phyloP scores from a whole-genome alignment of 2,329 filamentous ascomycete species.

The Paramyrothecium sp. region DNA sequence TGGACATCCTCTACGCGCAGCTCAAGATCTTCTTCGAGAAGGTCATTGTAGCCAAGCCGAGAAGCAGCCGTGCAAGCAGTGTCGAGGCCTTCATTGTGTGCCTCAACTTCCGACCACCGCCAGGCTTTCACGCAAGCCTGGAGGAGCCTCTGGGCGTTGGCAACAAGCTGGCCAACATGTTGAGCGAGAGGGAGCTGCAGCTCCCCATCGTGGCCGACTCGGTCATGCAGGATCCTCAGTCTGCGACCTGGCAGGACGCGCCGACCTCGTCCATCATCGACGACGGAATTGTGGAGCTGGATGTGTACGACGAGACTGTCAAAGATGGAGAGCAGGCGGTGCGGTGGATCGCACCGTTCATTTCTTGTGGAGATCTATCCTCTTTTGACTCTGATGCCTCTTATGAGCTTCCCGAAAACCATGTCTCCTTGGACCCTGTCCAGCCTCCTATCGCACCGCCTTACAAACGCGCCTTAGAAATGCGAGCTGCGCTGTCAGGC shows the following conservation, averaged over 20 bases:
- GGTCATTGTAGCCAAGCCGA: constrained; percentile 89
- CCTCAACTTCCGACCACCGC: constrained; percentile 79
- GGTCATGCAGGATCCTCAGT: constrained; percentile 43
- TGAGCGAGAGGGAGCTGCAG: constrained; percentile 37
- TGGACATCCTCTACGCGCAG: constrained; percentile 94
- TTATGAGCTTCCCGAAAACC: constrained; percentile 82
- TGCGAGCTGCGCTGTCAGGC: constrained; percentile 41
- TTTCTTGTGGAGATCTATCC: constrained; percentile 95
- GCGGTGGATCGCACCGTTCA: constrained; percentile 90
- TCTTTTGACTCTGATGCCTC: constrained; percentile 95
- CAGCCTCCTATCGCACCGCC: constrained; percentile 95
- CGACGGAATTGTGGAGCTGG: constrained; percentile 43
- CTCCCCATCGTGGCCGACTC: constrained; percentile 39
- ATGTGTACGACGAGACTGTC: constrained; percentile 45
- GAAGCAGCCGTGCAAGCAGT: constrained; percentile 92
- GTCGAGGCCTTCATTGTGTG: constrained; percentile 97
- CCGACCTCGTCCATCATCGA: constrained; percentile 14
- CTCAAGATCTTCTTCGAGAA: constrained; percentile 83
- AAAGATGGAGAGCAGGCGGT: constrained; percentile 33
- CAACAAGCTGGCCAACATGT: constrained; percentile 49
- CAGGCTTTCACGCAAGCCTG: constrained; percentile 71
- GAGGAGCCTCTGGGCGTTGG: constrained; percentile 72
- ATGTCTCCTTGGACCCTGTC: constrained; percentile 85
- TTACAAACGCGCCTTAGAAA: constrained; percentile 86
- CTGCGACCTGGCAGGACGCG: constrained; percentile 41